Evolutionary conservation across 129 eudicot species (phyloP).

Genomic region (Glebionis coronaria): DNA sequence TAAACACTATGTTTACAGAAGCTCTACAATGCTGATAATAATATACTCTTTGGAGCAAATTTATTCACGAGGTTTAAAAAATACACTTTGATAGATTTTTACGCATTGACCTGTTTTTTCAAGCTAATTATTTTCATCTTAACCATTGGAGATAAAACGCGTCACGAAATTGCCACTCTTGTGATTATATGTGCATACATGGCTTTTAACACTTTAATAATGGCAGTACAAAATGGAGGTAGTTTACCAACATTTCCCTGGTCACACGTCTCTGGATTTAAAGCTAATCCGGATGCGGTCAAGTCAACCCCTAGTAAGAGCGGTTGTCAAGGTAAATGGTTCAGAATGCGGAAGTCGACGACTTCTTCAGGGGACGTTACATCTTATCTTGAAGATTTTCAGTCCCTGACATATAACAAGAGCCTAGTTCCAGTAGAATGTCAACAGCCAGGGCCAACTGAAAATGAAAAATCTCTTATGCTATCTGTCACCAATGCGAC

Average conservation of each 20-base stretch:
- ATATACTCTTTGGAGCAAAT: too few relatives aligned
- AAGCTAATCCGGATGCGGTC: conserved; percentile 59
- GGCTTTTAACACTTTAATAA: conserved; percentile 15
- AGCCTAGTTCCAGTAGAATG: conserved; percentile 57
- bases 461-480: conserved; percentile 30
- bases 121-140: too few relatives aligned
- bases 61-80: too few relatives aligned
- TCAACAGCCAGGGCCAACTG: conserved; percentile 30
- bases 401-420: conserved; percentile 56
- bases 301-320: conserved; percentile 53
- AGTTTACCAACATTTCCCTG: conserved; percentile 90
- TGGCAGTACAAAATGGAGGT: conserved; percentile 49
- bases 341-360: conserved; percentile 45
- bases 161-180: too few relatives aligned
- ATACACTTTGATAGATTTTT: too few relatives aligned
- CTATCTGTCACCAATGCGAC: conserved; percentile 19
- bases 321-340: conserved; percentile 92
- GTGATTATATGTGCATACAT: neutral
- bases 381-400: conserved; percentile 43
- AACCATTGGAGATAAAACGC: too few relatives aligned
- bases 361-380: conserved; percentile 44
- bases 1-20: too few relatives aligned
- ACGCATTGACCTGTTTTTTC: too few relatives aligned
- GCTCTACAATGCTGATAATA: too few relatives aligned
- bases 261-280: conserved; percentile 67